These are phyloP conservation scores for Mucor irregularis DNA, from an alignment of 371 early-diverging fungal species.

Conservation along the genomic window DNA sequence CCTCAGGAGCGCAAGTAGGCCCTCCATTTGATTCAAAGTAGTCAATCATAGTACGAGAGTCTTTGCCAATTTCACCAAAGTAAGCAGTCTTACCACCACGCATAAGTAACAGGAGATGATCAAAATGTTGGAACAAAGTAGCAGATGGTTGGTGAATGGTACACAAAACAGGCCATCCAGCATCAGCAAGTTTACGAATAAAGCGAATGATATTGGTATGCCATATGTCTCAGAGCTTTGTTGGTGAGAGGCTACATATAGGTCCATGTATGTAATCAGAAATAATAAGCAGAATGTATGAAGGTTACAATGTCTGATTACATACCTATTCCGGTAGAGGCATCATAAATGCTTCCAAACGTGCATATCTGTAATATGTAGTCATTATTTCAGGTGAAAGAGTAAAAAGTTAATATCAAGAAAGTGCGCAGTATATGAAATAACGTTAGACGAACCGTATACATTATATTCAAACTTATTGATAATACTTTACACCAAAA, in stretches of 20 bases:
- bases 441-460: slow-evolving; percentile 23
- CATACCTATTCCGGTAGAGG: slow-evolving; percentile 4
- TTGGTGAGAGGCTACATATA: slow-evolving; percentile 1
- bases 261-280: too few species aligned
- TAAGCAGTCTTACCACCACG: slow-evolving; percentile 71
- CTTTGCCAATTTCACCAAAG: slow-evolving; percentile 73
- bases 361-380: slow-evolving; percentile 6
- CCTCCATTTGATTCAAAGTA: slow-evolving; percentile 70
- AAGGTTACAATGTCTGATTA: not conserved
- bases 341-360: slow-evolving; percentile 13
- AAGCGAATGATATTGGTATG: slow-evolving; percentile 68
- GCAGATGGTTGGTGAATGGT: slow-evolving; percentile 90
- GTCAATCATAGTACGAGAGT: slow-evolving; percentile 51
- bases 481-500: slow-evolving; percentile 17
- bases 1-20: slow-evolving; percentile 53
- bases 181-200: slow-evolving; percentile 69
- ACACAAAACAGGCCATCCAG: slow-evolving; percentile 69
- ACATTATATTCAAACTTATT: slow-evolving; percentile 16
- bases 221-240: not conserved
- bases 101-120: slow-evolving; percentile 74
- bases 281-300: not conserved
- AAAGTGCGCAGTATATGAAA: too few species aligned
- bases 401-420: too few species aligned
- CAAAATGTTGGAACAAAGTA: slow-evolving; percentile 79
- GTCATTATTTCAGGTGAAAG: too few species aligned